Evolutionary conservation across 495 filamentous ascomycete genomes (phyloP).

Genomic region (Parmelia sp.): DNA sequence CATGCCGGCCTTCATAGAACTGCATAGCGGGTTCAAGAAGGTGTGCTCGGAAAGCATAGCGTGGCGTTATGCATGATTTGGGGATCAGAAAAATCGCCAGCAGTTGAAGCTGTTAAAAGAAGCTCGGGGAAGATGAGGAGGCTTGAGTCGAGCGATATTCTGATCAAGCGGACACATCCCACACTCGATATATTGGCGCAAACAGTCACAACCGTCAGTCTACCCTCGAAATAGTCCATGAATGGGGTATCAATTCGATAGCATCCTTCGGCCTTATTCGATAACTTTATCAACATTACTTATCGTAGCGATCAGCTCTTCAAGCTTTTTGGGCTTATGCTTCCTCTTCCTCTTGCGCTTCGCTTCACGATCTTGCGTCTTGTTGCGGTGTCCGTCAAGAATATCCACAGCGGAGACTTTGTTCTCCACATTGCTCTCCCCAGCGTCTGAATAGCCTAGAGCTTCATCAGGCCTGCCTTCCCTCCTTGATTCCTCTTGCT

Average conservation of each 20-base stretch:
- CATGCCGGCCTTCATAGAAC: background rate
- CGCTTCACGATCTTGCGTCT: constrained; percentile 25
- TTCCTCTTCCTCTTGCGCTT: constrained; percentile 47
- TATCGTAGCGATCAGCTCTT: constrained; percentile 5
- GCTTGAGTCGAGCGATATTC: background rate
- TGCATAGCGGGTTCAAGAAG: background rate
- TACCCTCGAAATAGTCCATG: background rate
- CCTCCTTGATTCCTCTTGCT: constrained; percentile 16
- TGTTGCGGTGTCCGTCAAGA: constrained; percentile 25
- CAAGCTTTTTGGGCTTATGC: constrained; percentile 30
- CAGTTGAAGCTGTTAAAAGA: background rate
- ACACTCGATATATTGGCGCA: background rate
- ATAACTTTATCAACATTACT: constrained; percentile 19
- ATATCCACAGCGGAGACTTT: background rate
- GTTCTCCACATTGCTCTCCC: constrained; percentile 5
- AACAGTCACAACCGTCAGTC: background rate
- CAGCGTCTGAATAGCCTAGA: constrained; percentile 26
- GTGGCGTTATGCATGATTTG: constrained; percentile 11
- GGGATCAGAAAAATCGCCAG: background rate
- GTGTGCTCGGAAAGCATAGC: constrained; percentile 4
- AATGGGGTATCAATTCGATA: background rate
- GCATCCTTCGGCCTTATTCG: constrained; percentile 16
- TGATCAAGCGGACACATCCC: background rate
- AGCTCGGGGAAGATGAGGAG: background rate
- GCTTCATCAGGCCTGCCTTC: constrained; percentile 5